Conservation (phyloP, 192 early-diverging fungal species). For the Coemansia sp. region DNA sequence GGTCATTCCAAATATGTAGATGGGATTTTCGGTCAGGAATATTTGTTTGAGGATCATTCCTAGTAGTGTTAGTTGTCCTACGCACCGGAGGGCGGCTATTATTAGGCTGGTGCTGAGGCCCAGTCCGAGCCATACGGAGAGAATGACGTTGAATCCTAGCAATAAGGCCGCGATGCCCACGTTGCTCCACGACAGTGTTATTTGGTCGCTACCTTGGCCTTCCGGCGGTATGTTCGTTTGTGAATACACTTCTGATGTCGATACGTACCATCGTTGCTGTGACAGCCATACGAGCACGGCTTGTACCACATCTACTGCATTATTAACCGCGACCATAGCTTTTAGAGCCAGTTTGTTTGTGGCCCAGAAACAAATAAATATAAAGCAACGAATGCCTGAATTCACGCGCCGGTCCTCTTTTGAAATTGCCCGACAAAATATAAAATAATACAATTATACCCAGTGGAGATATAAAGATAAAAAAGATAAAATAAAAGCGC, state of each 20-base stretch:
- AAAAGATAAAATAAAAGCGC: conserved; percentile 2
- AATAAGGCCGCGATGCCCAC: conserved; percentile 67
- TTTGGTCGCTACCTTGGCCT: background rate
- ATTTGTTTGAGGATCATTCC: conserved; percentile 68
- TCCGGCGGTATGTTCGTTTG: background rate
- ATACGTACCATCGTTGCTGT: conserved; percentile 20
- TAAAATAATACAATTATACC: too few species aligned
- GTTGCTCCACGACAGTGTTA: conserved; percentile 40
- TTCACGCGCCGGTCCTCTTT: background rate
- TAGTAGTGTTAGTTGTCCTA: conserved; percentile 77
- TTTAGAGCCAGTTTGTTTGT: background rate
- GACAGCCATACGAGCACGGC: conserved; percentile 9
- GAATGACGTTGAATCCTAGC: conserved; percentile 58
- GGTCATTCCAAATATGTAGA: conserved; percentile 62
- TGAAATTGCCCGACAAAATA: too few species aligned
- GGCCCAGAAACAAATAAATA: background rate
- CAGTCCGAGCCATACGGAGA: conserved; percentile 67
- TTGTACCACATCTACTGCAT: background rate
- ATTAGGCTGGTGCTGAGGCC: conserved; percentile 66
- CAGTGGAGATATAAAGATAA: background rate
- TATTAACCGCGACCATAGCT: conserved; percentile 1
- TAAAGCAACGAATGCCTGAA: background rate
- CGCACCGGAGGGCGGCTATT: conserved; percentile 67
- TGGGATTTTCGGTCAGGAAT: conserved; percentile 61
- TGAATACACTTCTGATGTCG: background rate